A percentile compares a stretch with the other conserved stretches of the same genome.
These are phyloP conservation scores for Phlyctochytrium planicorne DNA, from an alignment of 192 early-diverging fungal species.

Conservation along the genomic window DNA sequence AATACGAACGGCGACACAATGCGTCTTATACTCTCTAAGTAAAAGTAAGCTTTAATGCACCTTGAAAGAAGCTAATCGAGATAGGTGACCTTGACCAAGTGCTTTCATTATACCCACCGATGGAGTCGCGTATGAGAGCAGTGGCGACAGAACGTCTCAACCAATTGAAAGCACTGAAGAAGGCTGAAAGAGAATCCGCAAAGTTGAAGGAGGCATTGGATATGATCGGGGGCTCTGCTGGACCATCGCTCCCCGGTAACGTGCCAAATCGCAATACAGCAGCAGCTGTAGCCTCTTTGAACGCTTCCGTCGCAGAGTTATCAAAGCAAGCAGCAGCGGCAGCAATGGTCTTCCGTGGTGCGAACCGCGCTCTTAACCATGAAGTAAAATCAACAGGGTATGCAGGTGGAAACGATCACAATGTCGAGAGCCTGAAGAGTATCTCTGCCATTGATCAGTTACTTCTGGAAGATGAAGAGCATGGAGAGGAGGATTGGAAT, in stretches of 20 bases:
- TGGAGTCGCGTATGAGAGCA: constrained; percentile 17
- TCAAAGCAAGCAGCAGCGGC: not conserved
- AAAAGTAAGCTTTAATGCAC: too few relatives aligned
- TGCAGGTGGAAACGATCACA: not conserved
- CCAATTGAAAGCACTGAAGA: not conserved
- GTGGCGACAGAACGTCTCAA: constrained; percentile 26
- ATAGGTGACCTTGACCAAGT: constrained; percentile 22
- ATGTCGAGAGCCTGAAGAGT: not conserved
- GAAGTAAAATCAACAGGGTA: not conserved
- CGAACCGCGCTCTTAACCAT: not conserved
- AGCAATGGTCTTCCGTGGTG: not conserved
- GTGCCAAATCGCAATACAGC: not conserved
- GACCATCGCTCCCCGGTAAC: not conserved
- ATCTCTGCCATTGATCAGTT: not conserved
- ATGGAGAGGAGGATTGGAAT: not conserved
- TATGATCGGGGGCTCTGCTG: not conserved
- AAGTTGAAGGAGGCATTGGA: not conserved
- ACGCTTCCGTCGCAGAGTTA: not conserved
- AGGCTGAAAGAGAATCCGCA: not conserved
- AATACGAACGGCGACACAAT: constrained; percentile 21
- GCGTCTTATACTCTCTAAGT: constrained; percentile 26
- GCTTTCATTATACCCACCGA: constrained; percentile 17
- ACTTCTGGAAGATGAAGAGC: not conserved
- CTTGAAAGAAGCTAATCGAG: too few relatives aligned
- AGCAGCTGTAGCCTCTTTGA: not conserved